Base-by-base conservation (phyloP, 2,329 filamentous ascomycete genomes). In the Claviceps sp. region DNA sequence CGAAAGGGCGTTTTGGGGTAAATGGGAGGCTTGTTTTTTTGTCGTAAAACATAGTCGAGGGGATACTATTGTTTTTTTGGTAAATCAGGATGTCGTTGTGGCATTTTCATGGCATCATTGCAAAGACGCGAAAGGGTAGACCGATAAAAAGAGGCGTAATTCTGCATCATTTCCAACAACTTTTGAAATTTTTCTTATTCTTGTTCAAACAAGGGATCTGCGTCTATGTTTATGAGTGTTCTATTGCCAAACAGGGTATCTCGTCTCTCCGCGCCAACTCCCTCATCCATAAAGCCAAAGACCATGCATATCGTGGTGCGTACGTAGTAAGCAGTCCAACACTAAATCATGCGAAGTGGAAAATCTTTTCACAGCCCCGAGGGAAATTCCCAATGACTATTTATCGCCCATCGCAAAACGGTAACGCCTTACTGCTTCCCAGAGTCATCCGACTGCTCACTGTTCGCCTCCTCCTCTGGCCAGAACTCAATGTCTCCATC, bases 401-500 rank as follows among this genome's bases (percentile, higher is more conserved):
- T 5, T 16, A 34, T 11, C 30, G 2, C 40, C 11, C 13, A 24
- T 44, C 5, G 22, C 13, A 26, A 26, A 16, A 44, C 24, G 11
- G 22, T 24, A 46, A 46, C 7, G 1, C 13, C 3, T 52, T 38
- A 48, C 44, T 43, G 22, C 8, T 42, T 30, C 16, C 20, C 40
- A 9, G 37, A 48, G 6, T 13, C 22, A 11, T 30, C 42, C 37
- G 18, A n/a, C 40, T 40, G 37, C 20, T 26, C 26, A 26, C 64
- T 55, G 47, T 50, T 69, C 2, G 64, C 55, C 48, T 50, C 69
- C 16, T 82, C 81, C 57, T 95, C 87, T 34, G 86, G 84, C 85
- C 89, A 95, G 59, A 96, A 93, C 66, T 97, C 91, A 47, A 96
- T 71, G 64, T 95, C 86, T n/a, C 88, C 88, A 58, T 90, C 83